These are phyloP conservation scores for Euryodendron excelsum DNA, from an alignment of 148 eudicot species.

Conservation along the genomic window DNA sequence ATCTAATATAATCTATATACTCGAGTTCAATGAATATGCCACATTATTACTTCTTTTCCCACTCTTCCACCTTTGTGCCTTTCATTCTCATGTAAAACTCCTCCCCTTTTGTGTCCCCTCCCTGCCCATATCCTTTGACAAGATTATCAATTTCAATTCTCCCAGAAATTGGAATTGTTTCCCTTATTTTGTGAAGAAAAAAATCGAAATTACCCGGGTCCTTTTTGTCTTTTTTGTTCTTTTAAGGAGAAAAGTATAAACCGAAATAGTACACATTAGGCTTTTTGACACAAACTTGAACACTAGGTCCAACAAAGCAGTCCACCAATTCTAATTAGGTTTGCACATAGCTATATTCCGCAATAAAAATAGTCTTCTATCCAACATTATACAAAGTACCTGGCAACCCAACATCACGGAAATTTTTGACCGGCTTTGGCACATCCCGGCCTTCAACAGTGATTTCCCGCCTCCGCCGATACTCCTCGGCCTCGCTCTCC, in stretches of 20 bases:
- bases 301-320: too few relatives aligned
- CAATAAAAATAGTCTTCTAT: neutral
- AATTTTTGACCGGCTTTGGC: conserved; percentile 75
- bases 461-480: conserved; percentile 64
- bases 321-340: too few relatives aligned
- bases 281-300: too few relatives aligned
- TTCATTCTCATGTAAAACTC: too few relatives aligned
- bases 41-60: neutral
- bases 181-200: neutral
- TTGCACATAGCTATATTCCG: too few relatives aligned
- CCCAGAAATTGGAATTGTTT: neutral
- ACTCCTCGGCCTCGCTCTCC: conserved; percentile 70
- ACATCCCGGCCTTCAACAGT: conserved; percentile 91
- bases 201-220: neutral
- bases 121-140: too few relatives aligned
- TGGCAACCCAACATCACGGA: conserved; percentile 79
- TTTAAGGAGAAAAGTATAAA: too few relatives aligned
- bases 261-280: too few relatives aligned
- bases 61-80: neutral
- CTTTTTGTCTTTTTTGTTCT: too few relatives aligned
- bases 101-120: too few relatives aligned
- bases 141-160: neutral
- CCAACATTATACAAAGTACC: conserved; percentile 36
- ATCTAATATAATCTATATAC: neutral
- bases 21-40: neutral